Conservation (phyloP, 192 early-diverging fungal genomes). For the Irineochytrium annulatum region DNA sequence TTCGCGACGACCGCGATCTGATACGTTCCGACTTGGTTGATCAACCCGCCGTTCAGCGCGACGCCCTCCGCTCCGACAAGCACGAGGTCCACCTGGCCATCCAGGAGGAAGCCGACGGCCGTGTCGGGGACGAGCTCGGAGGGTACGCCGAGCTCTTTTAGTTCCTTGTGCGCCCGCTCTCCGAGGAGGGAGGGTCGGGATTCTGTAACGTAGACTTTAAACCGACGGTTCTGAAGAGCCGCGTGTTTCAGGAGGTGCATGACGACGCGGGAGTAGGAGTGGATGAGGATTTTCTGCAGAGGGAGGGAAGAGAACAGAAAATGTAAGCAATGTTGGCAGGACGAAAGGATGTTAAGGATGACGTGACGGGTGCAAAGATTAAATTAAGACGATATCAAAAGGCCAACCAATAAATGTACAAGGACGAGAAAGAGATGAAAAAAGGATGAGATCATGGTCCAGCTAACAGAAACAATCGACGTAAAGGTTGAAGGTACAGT, state of each 20-base stretch:
- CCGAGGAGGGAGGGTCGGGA: constrained; percentile 59
- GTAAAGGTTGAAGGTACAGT: too few species aligned
- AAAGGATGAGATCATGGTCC: background rate
- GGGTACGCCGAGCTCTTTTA: constrained; percentile 71
- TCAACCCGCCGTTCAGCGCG: constrained; percentile 93
- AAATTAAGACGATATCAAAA: constrained; percentile 9
- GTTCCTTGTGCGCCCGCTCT: constrained; percentile 56
- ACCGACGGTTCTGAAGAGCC: constrained; percentile 71
- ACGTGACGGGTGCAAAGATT: too few species aligned
- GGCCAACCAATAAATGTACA: constrained; percentile 18
- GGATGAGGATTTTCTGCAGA: constrained; percentile 74
- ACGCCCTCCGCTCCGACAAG: constrained; percentile 98
- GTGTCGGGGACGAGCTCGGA: constrained; percentile 84
- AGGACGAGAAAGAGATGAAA: background rate
- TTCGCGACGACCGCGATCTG: constrained; percentile 94
- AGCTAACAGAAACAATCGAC: constrained; percentile 15
- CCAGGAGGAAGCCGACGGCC: constrained; percentile 91
- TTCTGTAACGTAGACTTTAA: constrained; percentile 92
- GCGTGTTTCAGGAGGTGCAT: constrained; percentile 78
- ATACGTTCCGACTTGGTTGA: constrained; percentile 95
- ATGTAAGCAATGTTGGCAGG: background rate
- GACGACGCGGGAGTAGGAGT: constrained; percentile 93
- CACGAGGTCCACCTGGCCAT: constrained; percentile 87
- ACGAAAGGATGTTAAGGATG: constrained; percentile 9
- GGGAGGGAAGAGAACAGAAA: background rate